Evolutionary conservation across 768 basidiomycete species (phyloP).

Genomic region (Bullera alba): DNA sequence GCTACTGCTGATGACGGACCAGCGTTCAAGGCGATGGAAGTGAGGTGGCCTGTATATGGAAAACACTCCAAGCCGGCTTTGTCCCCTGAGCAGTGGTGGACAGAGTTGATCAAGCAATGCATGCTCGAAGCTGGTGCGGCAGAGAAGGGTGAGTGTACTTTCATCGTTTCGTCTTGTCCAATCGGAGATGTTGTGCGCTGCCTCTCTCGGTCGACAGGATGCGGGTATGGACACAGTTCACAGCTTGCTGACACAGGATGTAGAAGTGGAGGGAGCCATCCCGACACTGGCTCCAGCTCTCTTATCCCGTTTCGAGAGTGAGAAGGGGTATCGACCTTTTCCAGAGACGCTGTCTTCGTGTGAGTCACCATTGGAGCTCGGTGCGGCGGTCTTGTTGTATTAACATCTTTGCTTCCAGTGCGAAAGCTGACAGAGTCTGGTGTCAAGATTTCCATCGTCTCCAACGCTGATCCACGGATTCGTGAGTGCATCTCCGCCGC

Average conservation of each 20-base stretch:
- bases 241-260: not conserved
- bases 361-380: constrained; percentile 18
- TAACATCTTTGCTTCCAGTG: constrained; percentile 14
- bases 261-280: constrained; percentile 23
- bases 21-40: constrained; percentile 33
- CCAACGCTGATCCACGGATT: constrained; percentile 43
- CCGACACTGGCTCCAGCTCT: constrained; percentile 20
- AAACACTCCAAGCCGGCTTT: constrained; percentile 24
- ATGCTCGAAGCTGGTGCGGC: constrained; percentile 30
- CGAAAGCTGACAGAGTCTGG: constrained; percentile 18
- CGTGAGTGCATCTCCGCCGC: no score
- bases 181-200: not conserved
- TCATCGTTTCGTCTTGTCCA: no score
- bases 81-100: constrained; percentile 41
- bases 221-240: not conserved
- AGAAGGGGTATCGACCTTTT: constrained; percentile 36
- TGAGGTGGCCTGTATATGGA: constrained; percentile 34
- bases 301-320: constrained; percentile 35
- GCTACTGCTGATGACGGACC: not conserved
- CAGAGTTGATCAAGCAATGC: constrained; percentile 29
- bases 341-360: constrained; percentile 31
- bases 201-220: not conserved
- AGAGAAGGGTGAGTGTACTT: constrained; percentile 12
- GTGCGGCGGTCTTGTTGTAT: not conserved
- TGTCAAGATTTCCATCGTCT: constrained; percentile 31